phyloP scores from a whole-genome alignment of 73 alveolate species.

The Symbiodinium natans region DNA sequence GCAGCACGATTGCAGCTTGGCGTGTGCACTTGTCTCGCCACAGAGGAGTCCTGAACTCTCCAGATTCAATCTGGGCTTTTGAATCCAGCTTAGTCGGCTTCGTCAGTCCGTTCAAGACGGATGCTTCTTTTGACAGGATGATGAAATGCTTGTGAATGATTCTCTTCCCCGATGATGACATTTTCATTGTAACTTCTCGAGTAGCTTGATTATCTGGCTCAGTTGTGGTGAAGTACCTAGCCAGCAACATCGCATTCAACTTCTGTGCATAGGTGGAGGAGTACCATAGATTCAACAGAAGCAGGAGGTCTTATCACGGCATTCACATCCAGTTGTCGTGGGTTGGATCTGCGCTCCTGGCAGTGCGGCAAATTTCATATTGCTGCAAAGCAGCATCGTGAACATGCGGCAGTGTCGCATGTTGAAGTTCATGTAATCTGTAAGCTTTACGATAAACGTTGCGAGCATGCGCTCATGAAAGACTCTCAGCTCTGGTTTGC shows the following conservation, averaged over 20 bases:
- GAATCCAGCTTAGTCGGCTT: not conserved
- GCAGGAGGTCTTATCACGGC: no score
- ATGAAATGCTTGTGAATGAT: no score
- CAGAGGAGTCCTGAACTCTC: no score
- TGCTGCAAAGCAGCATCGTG: not conserved
- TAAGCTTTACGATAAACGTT: not conserved
- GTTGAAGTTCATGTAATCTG: not conserved
- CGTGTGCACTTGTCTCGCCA: not conserved
- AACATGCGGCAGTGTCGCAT: not conserved
- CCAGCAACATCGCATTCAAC: no score
- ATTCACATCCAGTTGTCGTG: no score
- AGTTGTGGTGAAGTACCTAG: no score
- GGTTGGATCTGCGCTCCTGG: no score
- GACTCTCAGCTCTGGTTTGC: not conserved
- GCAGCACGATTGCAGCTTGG: not conserved
- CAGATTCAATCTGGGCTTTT: not conserved
- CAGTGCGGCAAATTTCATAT: not conserved
- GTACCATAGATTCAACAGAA: no score
- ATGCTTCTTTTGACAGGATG: not conserved
- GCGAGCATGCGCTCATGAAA: not conserved
- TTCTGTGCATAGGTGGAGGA: no score
- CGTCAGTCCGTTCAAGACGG: not conserved
- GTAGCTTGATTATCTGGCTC: no score
- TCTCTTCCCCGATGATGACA: no score
- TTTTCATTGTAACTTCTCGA: no score